Evolutionary conservation across 2,329 filamentous ascomycete genomes (phyloP).

Genomic region (Colletotrichum sp.): DNA sequence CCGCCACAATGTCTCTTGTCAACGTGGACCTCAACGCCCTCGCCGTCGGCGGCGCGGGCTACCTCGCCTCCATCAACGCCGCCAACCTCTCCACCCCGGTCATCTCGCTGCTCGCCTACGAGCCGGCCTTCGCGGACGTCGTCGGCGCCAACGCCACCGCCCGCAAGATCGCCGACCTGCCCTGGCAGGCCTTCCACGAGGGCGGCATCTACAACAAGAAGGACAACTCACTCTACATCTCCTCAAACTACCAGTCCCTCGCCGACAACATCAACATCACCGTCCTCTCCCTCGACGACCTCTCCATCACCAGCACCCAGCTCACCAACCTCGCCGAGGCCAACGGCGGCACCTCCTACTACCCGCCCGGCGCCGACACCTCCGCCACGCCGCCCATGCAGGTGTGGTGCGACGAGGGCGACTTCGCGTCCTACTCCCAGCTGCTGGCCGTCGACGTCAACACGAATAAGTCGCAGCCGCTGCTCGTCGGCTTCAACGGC

Average conservation of each 20-base stretch:
- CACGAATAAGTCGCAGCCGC: slow-evolving; percentile 24
- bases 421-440: slow-evolving; percentile 12
- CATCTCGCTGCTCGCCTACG: slow-evolving; percentile 16
- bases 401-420: slow-evolving; percentile 22
- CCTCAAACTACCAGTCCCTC: slow-evolving; percentile 17
- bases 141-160: slow-evolving; percentile 15
- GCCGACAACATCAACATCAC: slow-evolving; percentile 23
- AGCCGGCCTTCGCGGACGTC: slow-evolving; percentile 10
- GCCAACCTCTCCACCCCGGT: slow-evolving; percentile 3
- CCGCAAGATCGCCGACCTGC: slow-evolving; percentile 15
- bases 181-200: slow-evolving; percentile 23
- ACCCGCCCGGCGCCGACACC: slow-evolving; percentile 19
- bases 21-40: slow-evolving; percentile 15
- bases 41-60: slow-evolving; percentile 16
- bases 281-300: slow-evolving; percentile 24
- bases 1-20: slow-evolving; percentile 12
- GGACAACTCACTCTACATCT: slow-evolving; percentile 21
- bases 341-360: slow-evolving; percentile 26
- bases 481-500: slow-evolving; percentile 13
- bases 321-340: slow-evolving; percentile 24
- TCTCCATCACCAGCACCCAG: slow-evolving; percentile 21
- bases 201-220: slow-evolving; percentile 21
- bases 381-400: slow-evolving; percentile 24
- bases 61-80: slow-evolving; percentile 17
- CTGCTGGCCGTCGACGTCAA: slow-evolving; percentile 18